Base-by-base conservation (phyloP, 352 stramenopile species). In the Albugo laibachii region DNA sequence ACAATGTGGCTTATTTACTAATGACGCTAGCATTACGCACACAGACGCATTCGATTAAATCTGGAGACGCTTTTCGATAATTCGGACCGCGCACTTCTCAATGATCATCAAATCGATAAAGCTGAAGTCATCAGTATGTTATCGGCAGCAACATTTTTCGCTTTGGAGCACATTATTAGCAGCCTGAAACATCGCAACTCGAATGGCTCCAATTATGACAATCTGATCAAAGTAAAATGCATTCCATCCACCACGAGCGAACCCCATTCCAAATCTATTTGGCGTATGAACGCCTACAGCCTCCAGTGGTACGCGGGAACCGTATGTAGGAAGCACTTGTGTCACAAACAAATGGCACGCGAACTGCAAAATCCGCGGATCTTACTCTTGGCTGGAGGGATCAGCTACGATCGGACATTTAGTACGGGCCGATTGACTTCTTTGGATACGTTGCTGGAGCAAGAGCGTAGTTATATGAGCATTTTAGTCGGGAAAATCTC, bases 401-500 rank as follows among this genome's bases (percentile, higher is more conserved):
- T 99, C 50, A 96, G 96, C 58, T 98, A 97, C 57, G 92, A 95
- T 20, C 78, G 92, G 14, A 88, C 82, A 1, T 68, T 58, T 16
- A 68, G 68, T 5, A 69, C 88, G 39, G 83, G 81, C 10, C 70
- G 78, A 21, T 83, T 98, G 41, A 93, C 80, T 45, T 97, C 84
- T 0, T 63, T 98, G 0, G 92, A 98, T 54, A 96, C 88, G 11
- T 55, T 98, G 6, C 58, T 98, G 20, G 93, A 98, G 57, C 81
- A 96, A 59, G 95, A 98, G 63, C 82, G 95, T 52, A 85, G 89
- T 48, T 98, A 97, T 59, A 97, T 97, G 71, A 71, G 92, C 54
- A 97, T 97, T 41, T 64, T 98, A 13, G 92, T 98, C 13, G 76
- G 89, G 18, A 98, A 98, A 52, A 97, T 99, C 50, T 80, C 91